Percentiles rank a stretch among this genome's conserved stretches.
Conservation (phyloP, 306 rosid genomes). For the Adenanthera pavonina region DNA sequence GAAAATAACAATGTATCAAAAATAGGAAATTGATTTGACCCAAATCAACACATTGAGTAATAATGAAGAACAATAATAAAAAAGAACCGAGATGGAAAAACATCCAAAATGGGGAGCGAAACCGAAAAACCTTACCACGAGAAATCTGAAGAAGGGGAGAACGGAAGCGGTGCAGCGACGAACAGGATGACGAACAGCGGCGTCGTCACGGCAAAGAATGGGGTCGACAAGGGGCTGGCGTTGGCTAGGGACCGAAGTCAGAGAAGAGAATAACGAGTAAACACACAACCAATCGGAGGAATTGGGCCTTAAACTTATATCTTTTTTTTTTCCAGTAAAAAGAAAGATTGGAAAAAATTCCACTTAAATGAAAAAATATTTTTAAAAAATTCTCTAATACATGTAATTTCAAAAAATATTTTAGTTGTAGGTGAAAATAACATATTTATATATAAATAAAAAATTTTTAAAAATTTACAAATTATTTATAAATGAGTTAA, state of each 20-base stretch:
- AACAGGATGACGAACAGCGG: too few species aligned
- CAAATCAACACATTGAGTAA: slow-evolving; percentile 9
- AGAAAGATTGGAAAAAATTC: too few species aligned
- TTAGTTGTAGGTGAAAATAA: too few species aligned
- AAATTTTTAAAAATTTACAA: too few species aligned
- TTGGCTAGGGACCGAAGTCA: not conserved
- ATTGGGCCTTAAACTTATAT: too few species aligned
- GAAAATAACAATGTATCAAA: not conserved
- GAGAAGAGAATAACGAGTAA: not conserved
- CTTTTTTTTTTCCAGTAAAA: too few species aligned
- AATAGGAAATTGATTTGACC: slow-evolving; percentile 29
- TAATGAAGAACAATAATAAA: not conserved
- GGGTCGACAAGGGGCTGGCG: not conserved
- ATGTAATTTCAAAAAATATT: too few species aligned
- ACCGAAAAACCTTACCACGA: slow-evolving; percentile 47
- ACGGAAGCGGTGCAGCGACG: slow-evolving; percentile 47
- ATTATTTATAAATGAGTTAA: too few species aligned
- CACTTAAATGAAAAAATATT: too few species aligned
- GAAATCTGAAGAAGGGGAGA: slow-evolving; percentile 66
- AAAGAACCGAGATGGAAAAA: not conserved
- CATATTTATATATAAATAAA: too few species aligned
- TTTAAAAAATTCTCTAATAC: too few species aligned
- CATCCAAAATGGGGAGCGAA: not conserved
- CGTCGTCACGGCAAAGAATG: not conserved
- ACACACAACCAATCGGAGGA: not conserved